Base-by-base conservation (phyloP, 2,329 filamentous ascomycete genomes). In the Magnaporthiopsis rhizophila region DNA sequence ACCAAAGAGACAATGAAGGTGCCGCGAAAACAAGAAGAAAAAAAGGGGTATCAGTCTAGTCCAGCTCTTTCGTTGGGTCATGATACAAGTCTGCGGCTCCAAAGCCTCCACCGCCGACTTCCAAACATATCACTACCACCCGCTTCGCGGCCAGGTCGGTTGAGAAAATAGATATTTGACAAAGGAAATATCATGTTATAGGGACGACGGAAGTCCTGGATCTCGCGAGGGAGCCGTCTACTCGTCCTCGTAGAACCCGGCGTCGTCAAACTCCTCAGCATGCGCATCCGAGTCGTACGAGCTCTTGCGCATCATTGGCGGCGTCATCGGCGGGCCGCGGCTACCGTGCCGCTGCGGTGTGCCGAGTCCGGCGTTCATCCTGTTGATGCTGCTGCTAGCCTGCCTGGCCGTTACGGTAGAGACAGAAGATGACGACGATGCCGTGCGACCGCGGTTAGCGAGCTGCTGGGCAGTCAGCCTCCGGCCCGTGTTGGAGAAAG, bases 271-370 rank as follows among this genome's bases (percentile, higher is more conserved):
- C 64, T 84, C 81, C 65, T 81, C 84, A 3, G 81, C 79, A 53
- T 81, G 81, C 8, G 86, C 86, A 72, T 89, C 86, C 36, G 79
- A 79, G 71, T 89, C 86, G 71, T 88, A 89, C 38, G 79, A 79
- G 65, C 79, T 80, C 45, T 80, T 74, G 45, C 78, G 78, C 82
- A 86, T 84, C 83, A 88, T 87, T 0, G 84, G 84, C 34, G 86
- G 85, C 64, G 86, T 88, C 66, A 82, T 77, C 7, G 83, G 83
- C 58, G 64, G 67, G 71, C 69, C 69, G 70, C 66, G 71, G 68
- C 67, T 76, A 73, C 74, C 74, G 30, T 75, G 78, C 28, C 77
- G 77, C 63, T 77, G 76, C 1, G 83, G 80, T 15, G 80, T 81
- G 34, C 72, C 62, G 26, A 32, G 64, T 34, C 72, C 72, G 28